Percentiles rank a stretch among this genome's conserved stretches.
Conservation (phyloP, 2,329 filamentous ascomycete genomes). For the Cladosporium sp. region DNA sequence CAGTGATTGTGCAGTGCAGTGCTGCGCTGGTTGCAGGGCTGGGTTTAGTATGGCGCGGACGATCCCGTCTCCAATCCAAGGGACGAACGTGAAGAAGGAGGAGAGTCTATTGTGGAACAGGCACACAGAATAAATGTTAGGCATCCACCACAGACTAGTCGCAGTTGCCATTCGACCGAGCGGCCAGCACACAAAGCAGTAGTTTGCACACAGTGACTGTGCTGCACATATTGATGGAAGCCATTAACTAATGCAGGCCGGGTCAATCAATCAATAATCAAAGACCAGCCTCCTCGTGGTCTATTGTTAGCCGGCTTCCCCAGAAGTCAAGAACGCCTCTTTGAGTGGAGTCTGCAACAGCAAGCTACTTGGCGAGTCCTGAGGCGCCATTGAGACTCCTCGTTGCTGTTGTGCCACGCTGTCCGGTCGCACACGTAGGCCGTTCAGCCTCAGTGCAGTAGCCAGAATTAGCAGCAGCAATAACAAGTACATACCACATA, state of each 20-base stretch:
- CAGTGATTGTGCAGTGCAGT: neutral
- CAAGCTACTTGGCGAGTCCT: slow-evolving; percentile 3
- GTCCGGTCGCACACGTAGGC: neutral
- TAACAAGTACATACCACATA: neutral
- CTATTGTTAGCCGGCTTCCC: slow-evolving; percentile 9
- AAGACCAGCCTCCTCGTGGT: neutral
- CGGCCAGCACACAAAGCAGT: neutral
- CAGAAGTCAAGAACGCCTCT: slow-evolving; percentile 1
- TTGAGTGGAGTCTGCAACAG: neutral
- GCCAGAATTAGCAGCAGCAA: neutral
- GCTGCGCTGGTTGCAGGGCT: neutral
- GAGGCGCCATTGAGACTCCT: neutral
- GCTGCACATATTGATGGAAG: neutral
- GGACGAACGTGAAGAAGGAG: slow-evolving; percentile 5
- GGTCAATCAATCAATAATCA: neutral
- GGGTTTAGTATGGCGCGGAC: neutral
- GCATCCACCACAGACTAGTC: neutral
- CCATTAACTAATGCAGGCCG: neutral
- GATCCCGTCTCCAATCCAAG: neutral
- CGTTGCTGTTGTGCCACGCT: slow-evolving; percentile 1
- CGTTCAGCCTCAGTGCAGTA: neutral
- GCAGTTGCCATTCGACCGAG: neutral
- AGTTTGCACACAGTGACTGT: neutral
- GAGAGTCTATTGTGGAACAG: neutral
- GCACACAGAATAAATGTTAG: neutral